Conservation (phyloP, 768 basidiomycete genomes). For the Scleroderma bovista region DNA sequence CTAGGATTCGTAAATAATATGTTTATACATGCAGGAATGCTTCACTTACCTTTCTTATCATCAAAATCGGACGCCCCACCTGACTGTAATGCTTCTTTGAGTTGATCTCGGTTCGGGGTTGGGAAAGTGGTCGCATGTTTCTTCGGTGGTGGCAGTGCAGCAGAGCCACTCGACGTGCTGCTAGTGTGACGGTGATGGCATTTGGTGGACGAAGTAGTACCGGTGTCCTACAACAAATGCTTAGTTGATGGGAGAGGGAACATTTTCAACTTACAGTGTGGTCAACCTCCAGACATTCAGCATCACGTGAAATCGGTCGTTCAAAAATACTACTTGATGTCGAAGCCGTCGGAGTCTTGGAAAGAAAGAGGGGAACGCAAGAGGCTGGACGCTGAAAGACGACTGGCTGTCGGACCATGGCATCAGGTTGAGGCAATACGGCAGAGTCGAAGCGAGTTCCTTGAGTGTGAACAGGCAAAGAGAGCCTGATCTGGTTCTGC, state of each 20-base stretch:
- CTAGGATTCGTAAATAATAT: neutral
- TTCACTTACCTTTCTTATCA: neutral
- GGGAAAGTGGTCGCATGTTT: too few relatives aligned
- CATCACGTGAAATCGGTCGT: neutral
- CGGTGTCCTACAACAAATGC: neutral
- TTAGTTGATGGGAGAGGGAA: too few relatives aligned
- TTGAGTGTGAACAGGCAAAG: too few relatives aligned
- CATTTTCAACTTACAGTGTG: neutral
- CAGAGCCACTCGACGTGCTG: neutral
- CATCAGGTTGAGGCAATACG: neutral
- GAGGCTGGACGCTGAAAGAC: neutral
- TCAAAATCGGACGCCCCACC: conserved; percentile 1
- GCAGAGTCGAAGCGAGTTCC: neutral
- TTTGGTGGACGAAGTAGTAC: neutral
- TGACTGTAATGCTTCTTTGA: neutral
- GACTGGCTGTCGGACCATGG: neutral
- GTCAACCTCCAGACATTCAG: neutral
- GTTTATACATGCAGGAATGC: too few relatives aligned
- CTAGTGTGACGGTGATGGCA: neutral
- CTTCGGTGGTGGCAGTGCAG: too few relatives aligned
- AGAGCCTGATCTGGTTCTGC: too few relatives aligned
- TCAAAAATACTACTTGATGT: neutral
- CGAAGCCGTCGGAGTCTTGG: neutral
- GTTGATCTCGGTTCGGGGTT: neutral
- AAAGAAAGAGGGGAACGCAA: neutral